Evolutionary conservation across 1,139 yeast genomes (phyloP).

Genomic region (Yamadazyma membranifaciens): DNA sequence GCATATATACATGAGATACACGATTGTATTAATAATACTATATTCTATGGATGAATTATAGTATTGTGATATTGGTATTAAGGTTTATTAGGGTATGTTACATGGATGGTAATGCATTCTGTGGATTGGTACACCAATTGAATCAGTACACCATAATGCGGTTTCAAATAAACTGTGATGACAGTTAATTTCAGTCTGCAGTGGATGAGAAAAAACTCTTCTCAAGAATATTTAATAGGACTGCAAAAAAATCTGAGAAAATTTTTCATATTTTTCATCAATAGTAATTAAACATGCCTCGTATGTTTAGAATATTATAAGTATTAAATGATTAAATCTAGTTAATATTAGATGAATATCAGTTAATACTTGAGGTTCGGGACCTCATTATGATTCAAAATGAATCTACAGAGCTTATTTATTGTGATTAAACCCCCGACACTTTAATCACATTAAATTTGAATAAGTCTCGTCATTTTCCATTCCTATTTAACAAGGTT

Average conservation of each 20-base stretch:
- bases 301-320: constrained; percentile 35
- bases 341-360: background rate
- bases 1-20: too few relatives aligned
- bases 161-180: constrained; percentile 7
- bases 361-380: constrained; percentile 54
- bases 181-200: constrained; percentile 6
- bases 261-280: constrained; percentile 10
- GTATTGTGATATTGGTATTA: too few relatives aligned
- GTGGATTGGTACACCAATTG: too few relatives aligned
- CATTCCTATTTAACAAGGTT: background rate
- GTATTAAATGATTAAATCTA: background rate
- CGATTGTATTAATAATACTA: too few relatives aligned
- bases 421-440: constrained; percentile 80
- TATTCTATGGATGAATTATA: too few relatives aligned
- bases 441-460: constrained; percentile 60
- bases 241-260: constrained; percentile 7
- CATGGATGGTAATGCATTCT: too few relatives aligned
- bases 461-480: constrained; percentile 12
- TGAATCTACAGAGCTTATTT: constrained; percentile 26
- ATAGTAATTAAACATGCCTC: constrained; percentile 45
- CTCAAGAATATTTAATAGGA: constrained; percentile 5
- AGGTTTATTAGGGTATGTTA: too few relatives aligned
- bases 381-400: constrained; percentile 49
- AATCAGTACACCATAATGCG: too few relatives aligned
- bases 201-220: background rate